Evolutionary conservation across 1,284 basidiomycete species (phyloP), one percentile per base, ranked within the genome.

Genomic region (Heimioporus punctisporus): DNA sequence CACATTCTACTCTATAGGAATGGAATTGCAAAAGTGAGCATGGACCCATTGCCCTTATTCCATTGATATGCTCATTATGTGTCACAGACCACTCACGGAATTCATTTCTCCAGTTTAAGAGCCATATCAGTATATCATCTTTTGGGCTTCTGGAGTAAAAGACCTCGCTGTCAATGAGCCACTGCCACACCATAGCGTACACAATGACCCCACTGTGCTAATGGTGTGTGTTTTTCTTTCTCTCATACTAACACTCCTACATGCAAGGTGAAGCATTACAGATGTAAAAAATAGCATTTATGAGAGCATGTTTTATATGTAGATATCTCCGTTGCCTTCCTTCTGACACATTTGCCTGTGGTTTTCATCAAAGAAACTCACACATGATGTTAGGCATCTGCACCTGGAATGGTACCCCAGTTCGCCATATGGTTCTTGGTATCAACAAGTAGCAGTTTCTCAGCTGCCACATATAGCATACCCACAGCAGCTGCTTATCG

Each of bases 1-100:
- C n/a, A n/a, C n/a, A 93, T 93, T 95, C 39, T 92, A 82, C 65
- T 93, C 91, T 43, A 93, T 93, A 90, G 92, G 92, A 37, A 95
- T 93, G 7, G 92, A 95, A 71, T 81, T 85, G 55, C 85, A 93
- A 65, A 82, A 89, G 83, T 92, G 74, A 76, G 88, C 52, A 51
- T 41, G 50, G 43, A 45, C 54, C n/a, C 31, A 19, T 56, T 47
- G 27, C 31, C 46, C 40, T 40, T 48, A 56, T 56, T 56, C 44
- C 46, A 25, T 27, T 24, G 42, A 49, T 19, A 31, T 56, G 37
- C 61, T 64, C n/a, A 65, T 30, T 34, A 50, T 54, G 46, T 51
- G 47, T 37, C 28, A 28, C 63, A 90, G 89, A 60, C 87, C 88
- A 15, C 80, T 84, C 39, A 73, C 79, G 40, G 85, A 90, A 64